Percentiles rank a stretch among this genome's conserved stretches.
These are phyloP conservation scores for Podaxis sp. DNA, from an alignment of 768 basidiomycete species.

Conservation along the genomic window DNA sequence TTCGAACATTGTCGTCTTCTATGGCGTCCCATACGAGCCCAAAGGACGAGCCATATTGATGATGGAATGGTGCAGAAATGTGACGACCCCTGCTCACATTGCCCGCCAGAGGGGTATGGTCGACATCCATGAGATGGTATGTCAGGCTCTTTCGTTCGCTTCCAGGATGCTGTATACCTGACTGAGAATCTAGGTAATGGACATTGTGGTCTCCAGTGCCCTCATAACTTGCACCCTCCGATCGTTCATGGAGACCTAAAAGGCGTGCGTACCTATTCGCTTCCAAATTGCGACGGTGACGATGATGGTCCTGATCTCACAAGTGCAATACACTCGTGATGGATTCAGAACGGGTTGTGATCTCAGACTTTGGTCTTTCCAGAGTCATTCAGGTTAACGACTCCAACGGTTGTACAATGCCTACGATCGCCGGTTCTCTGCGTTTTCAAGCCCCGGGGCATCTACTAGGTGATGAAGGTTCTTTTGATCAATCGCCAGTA, in stretches of 20 bases:
- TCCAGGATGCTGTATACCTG: neutral
- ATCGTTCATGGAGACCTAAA: constrained; percentile 45
- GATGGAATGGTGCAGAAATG: constrained; percentile 38
- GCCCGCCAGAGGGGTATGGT: constrained; percentile 14
- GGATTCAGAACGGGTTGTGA: constrained; percentile 26
- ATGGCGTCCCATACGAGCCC: constrained; percentile 36
- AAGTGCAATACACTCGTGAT: constrained; percentile 41
- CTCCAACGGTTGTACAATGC: constrained; percentile 25
- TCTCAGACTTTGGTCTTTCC: constrained; percentile 35
- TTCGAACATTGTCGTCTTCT: constrained; percentile 40
- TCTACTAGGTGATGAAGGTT: constrained; percentile 19
- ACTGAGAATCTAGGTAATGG: constrained; percentile 29
- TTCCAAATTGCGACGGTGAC: neutral
- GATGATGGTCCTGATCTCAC: neutral
- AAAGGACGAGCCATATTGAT: constrained; percentile 36
- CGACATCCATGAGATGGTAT: constrained; percentile 22
- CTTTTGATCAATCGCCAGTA: neutral
- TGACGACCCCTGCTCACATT: constrained; percentile 25
- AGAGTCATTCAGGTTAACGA: constrained; percentile 26
- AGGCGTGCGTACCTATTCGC: constrained; percentile 29
- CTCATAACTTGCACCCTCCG: constrained; percentile 38
- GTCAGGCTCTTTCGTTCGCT: neutral
- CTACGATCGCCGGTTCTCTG: constrained; percentile 22
- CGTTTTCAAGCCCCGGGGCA: constrained; percentile 34
- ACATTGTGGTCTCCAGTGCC: constrained; percentile 36